Base-by-base conservation (phyloP, 179 eudicot genomes). In the Spinacia oleracea region DNA sequence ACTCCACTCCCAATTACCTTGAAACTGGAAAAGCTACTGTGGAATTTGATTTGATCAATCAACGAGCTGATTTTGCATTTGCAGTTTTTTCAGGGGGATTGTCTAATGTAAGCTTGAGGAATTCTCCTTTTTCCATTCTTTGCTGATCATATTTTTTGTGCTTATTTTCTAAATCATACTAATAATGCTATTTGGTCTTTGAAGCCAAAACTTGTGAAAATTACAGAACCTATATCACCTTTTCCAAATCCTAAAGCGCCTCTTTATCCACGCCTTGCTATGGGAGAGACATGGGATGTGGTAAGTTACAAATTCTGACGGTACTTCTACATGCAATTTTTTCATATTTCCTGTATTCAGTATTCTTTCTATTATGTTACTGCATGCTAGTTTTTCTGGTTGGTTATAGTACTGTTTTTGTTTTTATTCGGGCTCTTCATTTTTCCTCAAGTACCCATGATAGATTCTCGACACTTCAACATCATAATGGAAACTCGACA, bases 231-330 rank as follows among this genome's bases (percentile, higher is more conserved):
- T 76, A 79, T 92, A 63, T 80, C 91, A 67, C 48, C 48, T 35
- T 92, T 91, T 88, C 85, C 86, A 12, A 89, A 92, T 81, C 97
- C 92, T 65, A 92, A 92, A 59, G 93, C 90, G 43, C 97, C 97
- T 58, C 88, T 88, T 29, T 92, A 92, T 78, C 97, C 97, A 23
- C 88, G 97, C 15, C 77, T 92, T 81, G 95, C 97, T 53, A 95
- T 91, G 85, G 97, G 97, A 78, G 89, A 89, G 84, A 76, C 80
- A 56, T 92, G 96, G 97, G 87, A 92, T 84, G 93, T 90, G 86
- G 97, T 89, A 79, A 88, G 92, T 80, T 67, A 74, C n/a, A 5
- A 11, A 63, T n/a, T 56, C 63, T 31, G 8, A 43, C n/a, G 40
- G 12, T 34, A 6, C 18, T 79, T n/a, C 34, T 53, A 15, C n/a